These are phyloP conservation scores for Pistacia vera DNA, from an alignment of 345 rosid species.

Conservation along the genomic window DNA sequence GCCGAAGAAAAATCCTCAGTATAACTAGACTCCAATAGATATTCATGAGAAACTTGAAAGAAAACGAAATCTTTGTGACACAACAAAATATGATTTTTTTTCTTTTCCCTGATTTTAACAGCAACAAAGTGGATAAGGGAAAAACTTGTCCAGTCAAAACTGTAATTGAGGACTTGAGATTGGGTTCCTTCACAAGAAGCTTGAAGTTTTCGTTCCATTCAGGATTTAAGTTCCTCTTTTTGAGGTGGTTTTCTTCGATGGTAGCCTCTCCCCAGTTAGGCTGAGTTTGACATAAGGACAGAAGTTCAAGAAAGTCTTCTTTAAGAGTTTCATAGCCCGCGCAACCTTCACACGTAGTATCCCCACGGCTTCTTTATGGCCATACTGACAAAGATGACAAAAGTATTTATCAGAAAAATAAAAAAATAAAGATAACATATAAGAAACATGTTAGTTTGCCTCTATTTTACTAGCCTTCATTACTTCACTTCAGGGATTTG, in stretches of 20 bases:
- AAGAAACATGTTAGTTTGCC: neutral
- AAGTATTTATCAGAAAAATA: neutral
- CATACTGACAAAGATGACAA: constrained; percentile 33
- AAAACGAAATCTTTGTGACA: neutral
- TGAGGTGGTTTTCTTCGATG: constrained; percentile 72
- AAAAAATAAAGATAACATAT: neutral
- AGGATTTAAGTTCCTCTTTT: constrained; percentile 76
- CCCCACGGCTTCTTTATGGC: constrained; percentile 79
- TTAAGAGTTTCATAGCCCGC: constrained; percentile 61
- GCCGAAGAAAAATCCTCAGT: neutral
- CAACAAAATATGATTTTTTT: neutral
- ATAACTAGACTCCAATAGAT: neutral
- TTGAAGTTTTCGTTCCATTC: constrained; percentile 83
- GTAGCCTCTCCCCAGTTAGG: constrained; percentile 63
- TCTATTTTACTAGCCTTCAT: neutral
- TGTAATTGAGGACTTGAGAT: constrained; percentile 61
- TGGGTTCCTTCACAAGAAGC: constrained; percentile 65
- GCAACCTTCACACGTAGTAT: constrained; percentile 67
- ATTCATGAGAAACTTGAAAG: neutral
- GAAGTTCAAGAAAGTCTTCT: constrained; percentile 70
- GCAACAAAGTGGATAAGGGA: neutral
- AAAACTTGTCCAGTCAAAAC: constrained; percentile 85
- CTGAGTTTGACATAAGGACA: constrained; percentile 70
- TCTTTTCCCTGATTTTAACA: neutral
- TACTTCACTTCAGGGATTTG: neutral